A percentile compares a stretch with the other conserved stretches of the same genome.
These are phyloP conservation scores for Thyridium curvatum DNA, from an alignment of 2,329 filamentous ascomycete genomes.

Conservation along the genomic window DNA sequence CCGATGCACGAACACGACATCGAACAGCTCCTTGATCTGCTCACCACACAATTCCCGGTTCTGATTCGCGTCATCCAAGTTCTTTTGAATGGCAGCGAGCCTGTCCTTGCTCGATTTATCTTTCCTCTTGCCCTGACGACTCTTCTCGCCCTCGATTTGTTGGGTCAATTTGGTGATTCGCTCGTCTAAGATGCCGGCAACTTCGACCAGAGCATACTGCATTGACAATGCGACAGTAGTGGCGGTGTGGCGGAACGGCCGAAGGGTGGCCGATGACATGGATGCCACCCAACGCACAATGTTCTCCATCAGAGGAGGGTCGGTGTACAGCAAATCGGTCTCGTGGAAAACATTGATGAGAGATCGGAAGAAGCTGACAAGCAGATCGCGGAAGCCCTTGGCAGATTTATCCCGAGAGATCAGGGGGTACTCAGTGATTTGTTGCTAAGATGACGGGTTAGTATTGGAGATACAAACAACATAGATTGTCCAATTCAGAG, in stretches of 20 bases:
- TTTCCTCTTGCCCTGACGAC: conserved; percentile 56
- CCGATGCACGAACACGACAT: conserved; percentile 88
- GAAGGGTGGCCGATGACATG: conserved; percentile 81
- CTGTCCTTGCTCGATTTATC: conserved; percentile 61
- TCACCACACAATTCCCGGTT: conserved; percentile 65
- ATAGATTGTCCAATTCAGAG: too few species aligned
- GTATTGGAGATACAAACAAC: too few species aligned
- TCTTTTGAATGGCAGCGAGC: conserved; percentile 65
- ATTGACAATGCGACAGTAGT: conserved; percentile 79
- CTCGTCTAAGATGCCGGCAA: conserved; percentile 36
- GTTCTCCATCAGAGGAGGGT: conserved; percentile 76
- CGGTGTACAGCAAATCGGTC: conserved; percentile 73
- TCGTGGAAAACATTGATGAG: conserved; percentile 75
- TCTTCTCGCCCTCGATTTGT: conserved; percentile 71
- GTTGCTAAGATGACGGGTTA: conserved; percentile 39
- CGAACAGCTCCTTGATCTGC: conserved; percentile 78
- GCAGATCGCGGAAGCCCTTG: conserved; percentile 68
- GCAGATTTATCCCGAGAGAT: conserved; percentile 74
- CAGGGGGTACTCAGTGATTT: conserved; percentile 86
- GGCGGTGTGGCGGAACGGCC: conserved; percentile 90
- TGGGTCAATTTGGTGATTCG: conserved; percentile 71
- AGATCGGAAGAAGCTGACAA: conserved; percentile 73
- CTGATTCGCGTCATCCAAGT: conserved; percentile 62
- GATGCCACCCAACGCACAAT: conserved; percentile 83
- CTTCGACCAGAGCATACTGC: conserved; percentile 61